Evolutionary conservation across 495 filamentous ascomycete species (phyloP), one percentile per base, ranked within the genome.

Genomic region (Poronia punctata): DNA sequence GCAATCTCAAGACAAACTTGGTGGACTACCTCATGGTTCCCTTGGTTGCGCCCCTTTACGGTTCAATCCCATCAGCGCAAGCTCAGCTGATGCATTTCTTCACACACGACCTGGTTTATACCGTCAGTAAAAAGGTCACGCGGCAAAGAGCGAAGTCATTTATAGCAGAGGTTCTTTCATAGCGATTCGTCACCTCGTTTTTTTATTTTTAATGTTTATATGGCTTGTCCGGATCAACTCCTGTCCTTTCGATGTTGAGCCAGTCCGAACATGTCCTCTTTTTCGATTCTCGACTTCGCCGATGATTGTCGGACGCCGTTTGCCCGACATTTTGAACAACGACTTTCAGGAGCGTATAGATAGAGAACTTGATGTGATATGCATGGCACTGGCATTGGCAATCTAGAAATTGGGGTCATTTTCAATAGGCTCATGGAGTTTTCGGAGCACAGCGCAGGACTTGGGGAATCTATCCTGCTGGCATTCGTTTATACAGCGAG

Each of bases 11-110:
- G 55, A 63, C 61, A 37, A 76, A 73, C 48, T 68, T 64, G 20
- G 49, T 74, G 18, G 76, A 81, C 50, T 69, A 76, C 25, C 40
- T 77, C 40, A 70, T 75, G 59, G 74, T 77, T 30, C 76, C 76
- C 1, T 53, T 83, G 10, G 76, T 76, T 8, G 80, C 77, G 17
- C 74, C 75, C 2, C 40, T 82, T 3, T 83, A 73, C 45, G 80
- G 80, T 15, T 68, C 74, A 3, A 68, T 83, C 7, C 80, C 80
- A 0, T 72, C 72, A 7, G 61, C 73, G 4, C 75, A 83, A 22
- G 80, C 80, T 1, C 75, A 80, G 30, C 54, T 83, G 35, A 72
- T 65, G 40, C 80, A 84, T 51, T 79, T 84, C 52, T 82, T 75
- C 68, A 83, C 79, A 0, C 56, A 80, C 23, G 66, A 78, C 36